A percentile compares a stretch with the other conserved stretches of the same genome.
These are phyloP conservation scores for Apiospora aurea DNA, from an alignment of 2,329 filamentous ascomycete species.

Conservation along the genomic window DNA sequence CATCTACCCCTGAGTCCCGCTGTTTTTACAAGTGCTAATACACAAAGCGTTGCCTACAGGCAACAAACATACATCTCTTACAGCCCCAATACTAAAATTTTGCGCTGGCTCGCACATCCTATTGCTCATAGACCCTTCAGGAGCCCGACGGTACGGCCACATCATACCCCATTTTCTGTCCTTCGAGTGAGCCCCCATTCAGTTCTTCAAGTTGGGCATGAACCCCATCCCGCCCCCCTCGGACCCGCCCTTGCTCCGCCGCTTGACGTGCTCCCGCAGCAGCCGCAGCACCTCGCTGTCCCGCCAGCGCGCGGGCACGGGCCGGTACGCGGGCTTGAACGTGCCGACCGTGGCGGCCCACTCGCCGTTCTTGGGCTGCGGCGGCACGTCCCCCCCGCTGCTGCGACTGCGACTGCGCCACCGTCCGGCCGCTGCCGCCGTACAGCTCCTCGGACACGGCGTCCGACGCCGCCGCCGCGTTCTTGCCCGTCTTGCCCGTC, in stretches of 20 bases:
- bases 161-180: background rate
- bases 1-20: background rate
- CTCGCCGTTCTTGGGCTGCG: slow-evolving; percentile 67
- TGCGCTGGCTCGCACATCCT: background rate
- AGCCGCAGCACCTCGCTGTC: slow-evolving; percentile 79
- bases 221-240: slow-evolving; percentile 60
- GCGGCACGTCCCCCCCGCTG: background rate
- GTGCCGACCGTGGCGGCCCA: slow-evolving; percentile 97
- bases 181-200: background rate
- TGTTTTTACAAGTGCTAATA: slow-evolving; percentile 22
- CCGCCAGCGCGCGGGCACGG: slow-evolving; percentile 86
- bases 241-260: slow-evolving; percentile 68
- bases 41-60: background rate
- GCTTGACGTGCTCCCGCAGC: slow-evolving; percentile 81
- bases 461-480: slow-evolving; percentile 39
- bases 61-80: background rate
- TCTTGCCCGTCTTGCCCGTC: slow-evolving; percentile 31
- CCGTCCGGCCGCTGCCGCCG: slow-evolving; percentile 17
- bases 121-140: too few relatives aligned
- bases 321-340: slow-evolving; percentile 91
- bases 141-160: background rate
- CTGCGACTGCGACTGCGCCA: background rate
- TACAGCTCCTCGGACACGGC: slow-evolving; percentile 41
- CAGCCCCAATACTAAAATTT: background rate
- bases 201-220: slow-evolving; percentile 53